Conservation (phyloP, 2,329 filamentous ascomycete species). For the Penicillium sp. region DNA sequence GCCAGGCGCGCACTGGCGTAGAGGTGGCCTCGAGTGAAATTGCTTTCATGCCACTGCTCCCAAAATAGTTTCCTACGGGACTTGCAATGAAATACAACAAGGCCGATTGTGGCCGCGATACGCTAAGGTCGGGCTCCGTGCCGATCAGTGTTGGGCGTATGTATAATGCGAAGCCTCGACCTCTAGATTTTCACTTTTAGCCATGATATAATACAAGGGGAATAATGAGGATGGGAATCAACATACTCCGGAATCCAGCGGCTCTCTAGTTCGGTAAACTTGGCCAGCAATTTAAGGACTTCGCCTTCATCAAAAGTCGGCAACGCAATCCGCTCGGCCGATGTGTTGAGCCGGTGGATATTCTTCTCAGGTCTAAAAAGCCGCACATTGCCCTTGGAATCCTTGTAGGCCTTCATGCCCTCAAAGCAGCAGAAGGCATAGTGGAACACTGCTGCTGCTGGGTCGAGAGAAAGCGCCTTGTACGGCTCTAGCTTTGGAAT, state of each 20-base stretch:
- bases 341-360: slow-evolving; percentile 54
- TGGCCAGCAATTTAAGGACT: slow-evolving; percentile 75
- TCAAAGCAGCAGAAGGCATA: slow-evolving; percentile 93
- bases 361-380: slow-evolving; percentile 76
- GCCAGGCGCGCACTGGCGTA: slow-evolving; percentile 96
- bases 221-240: not conserved
- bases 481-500: slow-evolving; percentile 72
- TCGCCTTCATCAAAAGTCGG: slow-evolving; percentile 74
- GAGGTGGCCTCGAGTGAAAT: slow-evolving; percentile 91
- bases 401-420: slow-evolving; percentile 70
- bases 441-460: slow-evolving; percentile 76
- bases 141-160: slow-evolving; percentile 95
- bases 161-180: slow-evolving; percentile 87
- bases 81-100: slow-evolving; percentile 92
- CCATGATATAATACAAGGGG: not conserved
- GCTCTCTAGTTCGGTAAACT: slow-evolving; percentile 75
- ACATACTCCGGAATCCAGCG: slow-evolving; percentile 79
- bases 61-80: slow-evolving; percentile 87
- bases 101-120: slow-evolving; percentile 85
- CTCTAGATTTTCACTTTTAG: slow-evolving; percentile 27
- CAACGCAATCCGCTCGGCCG: slow-evolving; percentile 58
- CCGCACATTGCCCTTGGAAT: slow-evolving; percentile 66
- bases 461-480: slow-evolving; percentile 72
- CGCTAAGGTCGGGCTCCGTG: slow-evolving; percentile 88
- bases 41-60: slow-evolving; percentile 92